Evolutionary conservation across 768 basidiomycete genomes (phyloP).

Genomic region (Boletus subparvulus): DNA sequence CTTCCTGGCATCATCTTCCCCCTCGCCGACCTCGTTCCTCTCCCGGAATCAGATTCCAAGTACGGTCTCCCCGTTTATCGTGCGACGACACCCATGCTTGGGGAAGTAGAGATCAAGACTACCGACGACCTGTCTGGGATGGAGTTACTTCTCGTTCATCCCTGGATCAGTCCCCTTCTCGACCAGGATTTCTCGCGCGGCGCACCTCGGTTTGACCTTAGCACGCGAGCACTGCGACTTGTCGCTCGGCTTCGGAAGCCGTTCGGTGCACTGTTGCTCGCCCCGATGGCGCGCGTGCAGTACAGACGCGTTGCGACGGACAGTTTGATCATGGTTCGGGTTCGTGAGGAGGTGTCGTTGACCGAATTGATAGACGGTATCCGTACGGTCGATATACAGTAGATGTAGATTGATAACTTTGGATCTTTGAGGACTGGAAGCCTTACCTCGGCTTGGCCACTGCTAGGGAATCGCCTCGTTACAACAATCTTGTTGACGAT

Average conservation of each 20-base stretch:
- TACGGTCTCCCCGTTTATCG: neutral
- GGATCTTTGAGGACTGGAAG: too few species aligned
- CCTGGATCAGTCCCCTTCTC: constrained; percentile 12
- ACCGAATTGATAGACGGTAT: neutral
- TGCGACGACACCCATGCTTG: neutral
- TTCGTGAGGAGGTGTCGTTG: neutral
- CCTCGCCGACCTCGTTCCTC: neutral
- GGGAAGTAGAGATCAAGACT: constrained; percentile 7
- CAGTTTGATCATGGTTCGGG: neutral
- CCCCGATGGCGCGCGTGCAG: neutral
- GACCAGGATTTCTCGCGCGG: neutral
- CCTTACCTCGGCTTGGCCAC: too few species aligned
- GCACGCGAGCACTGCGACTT: neutral
- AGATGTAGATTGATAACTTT: neutral
- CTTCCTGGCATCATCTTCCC: constrained; percentile 5
- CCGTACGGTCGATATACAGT: neutral
- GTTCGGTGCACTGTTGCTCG: constrained; percentile 10
- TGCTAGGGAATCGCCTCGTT: too few species aligned
- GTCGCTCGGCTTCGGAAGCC: constrained; percentile 2
- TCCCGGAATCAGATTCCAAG: too few species aligned
- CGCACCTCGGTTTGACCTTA: neutral
- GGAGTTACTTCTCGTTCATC: constrained; percentile 7
- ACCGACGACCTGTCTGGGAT: neutral
- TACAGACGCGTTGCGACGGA: constrained; percentile 18
- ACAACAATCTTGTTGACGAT: too few species aligned